A percentile compares a stretch with the other conserved stretches of the same genome.
phyloP scores from a whole-genome alignment of 768 basidiomycete species.

The Cytidiella melzeri region DNA sequence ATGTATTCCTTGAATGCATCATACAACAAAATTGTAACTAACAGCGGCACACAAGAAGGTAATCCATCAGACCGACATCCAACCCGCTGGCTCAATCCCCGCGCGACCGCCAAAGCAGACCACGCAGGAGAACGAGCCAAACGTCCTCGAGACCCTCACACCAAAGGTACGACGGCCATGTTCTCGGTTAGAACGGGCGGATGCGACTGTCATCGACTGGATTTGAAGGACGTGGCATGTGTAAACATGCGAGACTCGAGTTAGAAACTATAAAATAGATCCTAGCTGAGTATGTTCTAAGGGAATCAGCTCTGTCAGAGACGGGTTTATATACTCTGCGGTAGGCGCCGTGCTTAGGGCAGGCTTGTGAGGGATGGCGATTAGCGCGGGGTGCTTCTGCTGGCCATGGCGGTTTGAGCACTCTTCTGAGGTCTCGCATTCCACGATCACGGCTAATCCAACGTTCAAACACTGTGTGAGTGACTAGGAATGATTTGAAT shows the following conservation, averaged over 20 bases:
- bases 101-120: conserved; percentile 7
- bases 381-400: no score
- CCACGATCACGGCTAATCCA: no score
- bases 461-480: no score
- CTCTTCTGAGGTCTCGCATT: no score
- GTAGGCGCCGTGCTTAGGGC: conserved; percentile 13
- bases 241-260: conserved; percentile 75
- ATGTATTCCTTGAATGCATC: no score
- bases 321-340: conserved; percentile 1
- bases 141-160: conserved; percentile 53
- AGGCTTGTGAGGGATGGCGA: conserved; percentile 7
- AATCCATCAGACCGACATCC: conserved; percentile 16
- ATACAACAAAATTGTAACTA: no score
- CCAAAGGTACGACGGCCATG: conserved; percentile 29
- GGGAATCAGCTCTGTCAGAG: conserved; percentile 30
- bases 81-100: conserved; percentile 8
- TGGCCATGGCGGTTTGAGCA: no score
- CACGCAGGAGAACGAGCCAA: conserved; percentile 32
- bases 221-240: conserved; percentile 67
- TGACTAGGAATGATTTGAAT: no score
- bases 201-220: conserved; percentile 62
- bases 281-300: conserved; percentile 76
- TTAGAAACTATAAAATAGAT: conserved; percentile 77
- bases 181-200: conserved; percentile 64
- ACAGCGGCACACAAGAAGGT: no score